Percentiles rank a stretch among this genome's conserved stretches.
Conservation (phyloP, 208 protist genomes). For the Naegleria gruberi region DNA sequence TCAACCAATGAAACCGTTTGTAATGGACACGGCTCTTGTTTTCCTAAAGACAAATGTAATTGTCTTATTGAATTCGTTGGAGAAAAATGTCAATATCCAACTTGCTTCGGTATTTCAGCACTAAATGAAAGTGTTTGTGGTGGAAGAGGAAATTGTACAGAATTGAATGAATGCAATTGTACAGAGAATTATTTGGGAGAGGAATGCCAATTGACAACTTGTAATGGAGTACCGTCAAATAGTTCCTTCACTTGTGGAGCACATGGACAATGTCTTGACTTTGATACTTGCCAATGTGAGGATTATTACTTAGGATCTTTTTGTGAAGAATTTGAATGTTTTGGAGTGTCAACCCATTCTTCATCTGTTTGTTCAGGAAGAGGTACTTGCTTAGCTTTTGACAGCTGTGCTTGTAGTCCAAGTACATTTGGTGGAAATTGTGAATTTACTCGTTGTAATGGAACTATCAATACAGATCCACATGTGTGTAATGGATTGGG, state of each 20-base stretch:
- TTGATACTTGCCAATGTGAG: neutral
- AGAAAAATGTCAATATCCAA: neutral
- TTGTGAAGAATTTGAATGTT: neutral
- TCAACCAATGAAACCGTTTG: neutral
- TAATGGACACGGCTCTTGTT: neutral
- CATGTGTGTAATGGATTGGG: too few species aligned
- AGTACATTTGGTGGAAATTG: neutral
- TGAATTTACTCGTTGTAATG: neutral
- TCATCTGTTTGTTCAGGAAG: neutral
- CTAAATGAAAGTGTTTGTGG: neutral
- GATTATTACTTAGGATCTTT: neutral
- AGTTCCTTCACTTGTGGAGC: neutral
- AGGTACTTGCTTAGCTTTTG: neutral
- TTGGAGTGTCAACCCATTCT: neutral
- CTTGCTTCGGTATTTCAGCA: neutral
- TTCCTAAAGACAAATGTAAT: neutral
- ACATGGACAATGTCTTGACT: neutral
- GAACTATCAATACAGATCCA: neutral
- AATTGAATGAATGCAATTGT: neutral
- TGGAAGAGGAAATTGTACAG: neutral
- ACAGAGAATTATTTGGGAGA: neutral
- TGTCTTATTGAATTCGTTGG: neutral
- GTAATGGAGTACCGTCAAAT: neutral
- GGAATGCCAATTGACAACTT: neutral
- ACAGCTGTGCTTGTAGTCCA: neutral